phyloP scores from a whole-genome alignment of 495 filamentous ascomycete genomes.

The Articulospora tetracladia region DNA sequence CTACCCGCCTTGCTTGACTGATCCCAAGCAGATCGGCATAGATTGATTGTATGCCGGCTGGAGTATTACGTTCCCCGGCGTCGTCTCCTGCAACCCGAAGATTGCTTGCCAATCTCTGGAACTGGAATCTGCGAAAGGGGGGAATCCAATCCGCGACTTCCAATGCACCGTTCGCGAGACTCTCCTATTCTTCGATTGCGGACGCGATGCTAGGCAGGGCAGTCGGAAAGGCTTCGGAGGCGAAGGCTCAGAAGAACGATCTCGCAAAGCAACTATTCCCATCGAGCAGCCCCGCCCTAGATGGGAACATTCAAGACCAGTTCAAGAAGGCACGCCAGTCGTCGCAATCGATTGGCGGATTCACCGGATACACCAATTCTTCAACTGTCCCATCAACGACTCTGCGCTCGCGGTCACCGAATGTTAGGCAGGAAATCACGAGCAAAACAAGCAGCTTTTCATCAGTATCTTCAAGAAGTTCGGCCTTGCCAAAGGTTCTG shows the following conservation, averaged over 20 bases:
- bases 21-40: slow-evolving; percentile 10
- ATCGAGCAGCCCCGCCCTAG: slow-evolving; percentile 39
- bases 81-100: slow-evolving; percentile 18
- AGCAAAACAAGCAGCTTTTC: slow-evolving; percentile 6
- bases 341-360: slow-evolving; percentile 23
- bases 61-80: slow-evolving; percentile 14
- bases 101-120: slow-evolving; percentile 16
- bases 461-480: slow-evolving; percentile 4
- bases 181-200: slow-evolving; percentile 22
- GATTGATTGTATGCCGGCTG: slow-evolving; percentile 25
- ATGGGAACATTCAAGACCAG: slow-evolving; percentile 28
- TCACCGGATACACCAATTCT: slow-evolving; percentile 16
- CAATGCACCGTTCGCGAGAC: slow-evolving; percentile 13
- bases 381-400: slow-evolving; percentile 1
- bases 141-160: slow-evolving; percentile 13
- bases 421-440: slow-evolving; percentile 13
- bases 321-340: slow-evolving; percentile 24
- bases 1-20: slow-evolving; percentile 1
- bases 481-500: slow-evolving; percentile 35
- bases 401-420: slow-evolving; percentile 19
- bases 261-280: slow-evolving; percentile 44
- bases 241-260: slow-evolving; percentile 22
- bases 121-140: slow-evolving; percentile 16
- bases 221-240: slow-evolving; percentile 27
- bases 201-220: slow-evolving; percentile 38